Evolutionary conservation across 768 basidiomycete genomes (phyloP), one percentile per base, ranked within the genome.

Genomic region (Tulasnella sp.): DNA sequence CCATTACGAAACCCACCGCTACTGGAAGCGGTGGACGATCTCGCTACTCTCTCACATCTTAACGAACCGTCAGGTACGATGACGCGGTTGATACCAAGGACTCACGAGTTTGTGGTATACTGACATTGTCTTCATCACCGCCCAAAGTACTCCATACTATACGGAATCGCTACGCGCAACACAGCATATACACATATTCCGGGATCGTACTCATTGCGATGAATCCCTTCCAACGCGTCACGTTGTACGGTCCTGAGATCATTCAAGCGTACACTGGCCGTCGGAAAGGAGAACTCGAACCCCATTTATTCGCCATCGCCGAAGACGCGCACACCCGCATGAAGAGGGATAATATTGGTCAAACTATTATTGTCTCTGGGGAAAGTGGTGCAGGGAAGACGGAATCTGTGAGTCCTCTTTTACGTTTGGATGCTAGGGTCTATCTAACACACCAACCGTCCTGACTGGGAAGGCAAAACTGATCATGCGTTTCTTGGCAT

Each of bases 361-460:
- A 99, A 73, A 99, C 96, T 3, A 98, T 99, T 69, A 96, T 99
- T 65, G 96, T 99, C 62, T 92, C 88, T 32, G 96, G 96, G 66
- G 96, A 99, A 75, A 93, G 93, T 80, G 96, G 96, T 74, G 96
- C 96, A 56, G 96, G 96, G 58, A 99, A 99, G 78, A 99, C 96
- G 0, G 96, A 98, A 74, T 95, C 92, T 54, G 95, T 89, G 65
- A 71, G 83, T 65, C 44, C 29, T 32, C 27, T 48, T 56, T 21
- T 4, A 2, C 23, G 51, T 60, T 41, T 24, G 19, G 43, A 21
- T 42, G 7, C 15, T 47, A n/a, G 15, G 3, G 44, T 21, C 54
- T 48, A 26, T 19, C 15, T 48, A n/a, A 38, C 49, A 30, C 26
- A 8, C 11, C 23, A 34, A 30, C 42, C 13, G 29, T 34, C 19